Percentiles rank a stretch among this genome's conserved stretches.
Evolutionary conservation across 2,329 filamentous ascomycete genomes (phyloP).

Genomic region (Ophiostoma populinum): DNA sequence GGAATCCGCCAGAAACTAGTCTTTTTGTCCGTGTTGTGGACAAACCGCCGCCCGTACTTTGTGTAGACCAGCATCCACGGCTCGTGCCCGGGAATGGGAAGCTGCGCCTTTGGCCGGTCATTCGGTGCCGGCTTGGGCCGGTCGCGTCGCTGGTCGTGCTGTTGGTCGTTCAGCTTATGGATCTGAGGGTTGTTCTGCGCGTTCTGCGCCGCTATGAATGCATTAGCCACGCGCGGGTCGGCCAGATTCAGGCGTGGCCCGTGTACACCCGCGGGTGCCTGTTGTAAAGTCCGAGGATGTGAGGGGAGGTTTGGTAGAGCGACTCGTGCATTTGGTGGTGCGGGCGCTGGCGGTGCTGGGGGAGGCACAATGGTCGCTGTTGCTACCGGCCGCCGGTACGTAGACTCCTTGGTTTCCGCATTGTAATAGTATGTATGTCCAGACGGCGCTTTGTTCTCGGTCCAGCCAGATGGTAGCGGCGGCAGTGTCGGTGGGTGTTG

Average conservation of each 20-base stretch:
- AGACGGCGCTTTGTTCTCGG: constrained; percentile 78
- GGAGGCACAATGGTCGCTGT: neutral
- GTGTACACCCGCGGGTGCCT: constrained; percentile 21
- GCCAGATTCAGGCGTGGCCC: constrained; percentile 25
- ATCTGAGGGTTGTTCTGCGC: too few relatives aligned
- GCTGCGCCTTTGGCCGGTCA: constrained; percentile 48
- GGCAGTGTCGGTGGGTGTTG: constrained; percentile 23
- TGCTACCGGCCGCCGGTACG: constrained; percentile 53
- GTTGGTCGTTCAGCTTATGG: too few relatives aligned
- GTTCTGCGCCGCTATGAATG: constrained; percentile 37
- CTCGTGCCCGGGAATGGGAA: constrained; percentile 60
- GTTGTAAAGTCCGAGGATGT: constrained; percentile 8
- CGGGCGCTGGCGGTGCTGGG: constrained; percentile 16
- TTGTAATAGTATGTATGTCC: constrained; percentile 86
- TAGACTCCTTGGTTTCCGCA: constrained; percentile 64
- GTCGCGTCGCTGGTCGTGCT: neutral
- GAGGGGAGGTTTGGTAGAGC: constrained; percentile 14
- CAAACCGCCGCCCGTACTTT: constrained; percentile 75
- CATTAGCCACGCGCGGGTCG: constrained; percentile 39
- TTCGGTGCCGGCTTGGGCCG: constrained; percentile 19
- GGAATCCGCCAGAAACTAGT: constrained; percentile 94
- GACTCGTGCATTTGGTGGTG: neutral
- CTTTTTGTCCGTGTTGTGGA: constrained; percentile 72
- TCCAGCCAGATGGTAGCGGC: constrained; percentile 67
- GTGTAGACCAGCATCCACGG: constrained; percentile 92